Evolutionary conservation across 352 stramenopile genomes (phyloP).

Genomic region (Sclerospora graminicola): DNA sequence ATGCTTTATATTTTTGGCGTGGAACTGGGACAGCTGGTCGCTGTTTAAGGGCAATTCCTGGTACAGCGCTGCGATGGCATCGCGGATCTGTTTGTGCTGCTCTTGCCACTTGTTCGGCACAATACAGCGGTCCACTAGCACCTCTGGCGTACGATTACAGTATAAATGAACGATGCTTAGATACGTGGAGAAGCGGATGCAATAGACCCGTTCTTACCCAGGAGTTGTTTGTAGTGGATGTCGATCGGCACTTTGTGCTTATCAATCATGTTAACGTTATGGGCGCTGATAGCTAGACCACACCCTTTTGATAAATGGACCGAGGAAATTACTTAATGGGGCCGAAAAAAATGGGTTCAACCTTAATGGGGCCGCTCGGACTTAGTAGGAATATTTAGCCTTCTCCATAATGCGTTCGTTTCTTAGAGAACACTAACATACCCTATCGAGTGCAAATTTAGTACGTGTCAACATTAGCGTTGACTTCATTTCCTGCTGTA

Average conservation of each 20-base stretch:
- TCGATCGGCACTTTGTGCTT: constrained; percentile 60
- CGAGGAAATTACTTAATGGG: too few relatives aligned
- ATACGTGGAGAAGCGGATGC: background rate
- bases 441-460: too few relatives aligned
- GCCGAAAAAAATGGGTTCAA: too few relatives aligned
- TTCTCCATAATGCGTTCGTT: too few relatives aligned
- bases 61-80: constrained; percentile 45
- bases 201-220: constrained; percentile 27
- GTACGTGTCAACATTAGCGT: too few relatives aligned
- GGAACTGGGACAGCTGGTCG: constrained; percentile 37
- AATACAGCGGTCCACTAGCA: constrained; percentile 59
- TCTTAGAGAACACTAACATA: too few relatives aligned
- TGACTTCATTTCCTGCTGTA: too few relatives aligned
- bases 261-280: constrained; percentile 52
- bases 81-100: constrained; percentile 48
- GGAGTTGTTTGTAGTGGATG: constrained; percentile 70
- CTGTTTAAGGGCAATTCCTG: constrained; percentile 32
- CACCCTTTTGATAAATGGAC: too few relatives aligned
- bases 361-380: too few relatives aligned
- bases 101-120: constrained; percentile 65
- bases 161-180: constrained; percentile 3
- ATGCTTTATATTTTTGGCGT: constrained; percentile 31
- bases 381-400: too few relatives aligned
- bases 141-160: constrained; percentile 22
- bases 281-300: too few relatives aligned